Percentiles rank a stretch among this genome's conserved stretches.
These are phyloP conservation scores for Arachis hypogaea DNA, from an alignment of 306 rosid species.

Conservation along the genomic window DNA sequence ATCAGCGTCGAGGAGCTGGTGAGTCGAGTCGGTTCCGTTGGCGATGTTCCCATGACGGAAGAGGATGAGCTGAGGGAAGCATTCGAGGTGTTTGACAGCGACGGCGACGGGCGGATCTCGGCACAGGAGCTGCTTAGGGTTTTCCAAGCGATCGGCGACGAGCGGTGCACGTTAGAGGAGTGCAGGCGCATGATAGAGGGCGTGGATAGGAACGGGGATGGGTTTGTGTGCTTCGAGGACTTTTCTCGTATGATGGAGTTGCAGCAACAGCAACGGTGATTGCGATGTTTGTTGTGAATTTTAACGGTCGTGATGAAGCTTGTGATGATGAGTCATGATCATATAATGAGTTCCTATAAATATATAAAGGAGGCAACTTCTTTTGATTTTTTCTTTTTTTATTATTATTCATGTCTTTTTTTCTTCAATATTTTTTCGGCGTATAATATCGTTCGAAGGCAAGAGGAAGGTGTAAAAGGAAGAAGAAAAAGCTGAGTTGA, in stretches of 20 bases:
- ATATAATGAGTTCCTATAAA: slow-evolving; percentile 7
- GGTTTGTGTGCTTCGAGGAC: slow-evolving; percentile 90
- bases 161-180: slow-evolving; percentile 83
- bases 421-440: neutral
- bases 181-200: slow-evolving; percentile 90
- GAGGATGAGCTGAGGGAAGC: slow-evolving; percentile 59
- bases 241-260: slow-evolving; percentile 85
- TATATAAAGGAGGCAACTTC: slow-evolving; percentile 20
- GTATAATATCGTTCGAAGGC: neutral
- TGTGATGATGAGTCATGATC: slow-evolving; percentile 40
- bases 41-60: slow-evolving; percentile 20
- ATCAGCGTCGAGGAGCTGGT: slow-evolving; percentile 59
- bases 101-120: slow-evolving; percentile 81
- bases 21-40: slow-evolving; percentile 53
- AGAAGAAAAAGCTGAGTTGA: too few species aligned
- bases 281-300: slow-evolving; percentile 25
- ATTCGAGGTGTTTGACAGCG: slow-evolving; percentile 73
- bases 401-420: neutral
- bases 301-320: neutral
- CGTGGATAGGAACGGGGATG: slow-evolving; percentile 75
- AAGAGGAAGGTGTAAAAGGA: neutral
- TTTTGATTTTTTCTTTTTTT: neutral
- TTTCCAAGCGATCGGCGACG: slow-evolving; percentile 72
- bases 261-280: slow-evolving; percentile 48
- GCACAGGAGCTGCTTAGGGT: slow-evolving; percentile 80